Conservation (phyloP, 2,329 filamentous ascomycete genomes). For the Colletotrichum camelliae region DNA sequence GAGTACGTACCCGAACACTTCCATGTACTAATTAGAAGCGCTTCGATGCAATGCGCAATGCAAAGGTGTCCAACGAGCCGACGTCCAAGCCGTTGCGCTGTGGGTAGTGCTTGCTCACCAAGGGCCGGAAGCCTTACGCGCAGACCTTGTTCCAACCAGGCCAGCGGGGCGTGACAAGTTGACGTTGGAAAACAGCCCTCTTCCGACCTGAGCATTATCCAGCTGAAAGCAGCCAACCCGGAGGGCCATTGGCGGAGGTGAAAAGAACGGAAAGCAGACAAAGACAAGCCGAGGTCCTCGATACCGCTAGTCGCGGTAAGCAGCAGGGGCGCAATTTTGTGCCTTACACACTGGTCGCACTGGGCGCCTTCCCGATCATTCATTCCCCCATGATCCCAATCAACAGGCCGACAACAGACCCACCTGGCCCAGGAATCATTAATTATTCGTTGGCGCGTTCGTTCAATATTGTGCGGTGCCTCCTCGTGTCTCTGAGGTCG, state of each 20-base stretch:
- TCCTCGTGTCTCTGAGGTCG: background rate
- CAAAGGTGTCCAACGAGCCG: background rate
- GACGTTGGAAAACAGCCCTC: background rate
- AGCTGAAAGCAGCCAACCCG: slow-evolving; percentile 11
- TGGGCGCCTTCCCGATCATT: slow-evolving; percentile 29
- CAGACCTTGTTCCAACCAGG: background rate
- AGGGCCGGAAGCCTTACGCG: slow-evolving; percentile 16
- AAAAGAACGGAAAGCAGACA: background rate
- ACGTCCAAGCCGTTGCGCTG: background rate
- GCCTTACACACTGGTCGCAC: slow-evolving; percentile 23
- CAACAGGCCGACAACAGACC: background rate
- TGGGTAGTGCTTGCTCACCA: slow-evolving; percentile 1
- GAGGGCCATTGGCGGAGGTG: background rate
- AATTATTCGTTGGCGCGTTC: slow-evolving; percentile 14
- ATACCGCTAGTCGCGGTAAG: slow-evolving; percentile 15
- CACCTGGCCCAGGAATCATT: slow-evolving; percentile 13
- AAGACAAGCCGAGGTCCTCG: slow-evolving; percentile 12
- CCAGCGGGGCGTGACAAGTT: background rate
- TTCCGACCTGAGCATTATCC: background rate
- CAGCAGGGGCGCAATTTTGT: background rate
- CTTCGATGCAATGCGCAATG: background rate
- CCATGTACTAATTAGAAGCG: background rate
- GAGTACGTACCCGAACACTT: background rate
- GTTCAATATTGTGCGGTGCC: background rate
- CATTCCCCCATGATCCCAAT: slow-evolving; percentile 14